These are phyloP conservation scores for Lepidium didymum DNA, from an alignment of 345 rosid species.

Conservation along the genomic window DNA sequence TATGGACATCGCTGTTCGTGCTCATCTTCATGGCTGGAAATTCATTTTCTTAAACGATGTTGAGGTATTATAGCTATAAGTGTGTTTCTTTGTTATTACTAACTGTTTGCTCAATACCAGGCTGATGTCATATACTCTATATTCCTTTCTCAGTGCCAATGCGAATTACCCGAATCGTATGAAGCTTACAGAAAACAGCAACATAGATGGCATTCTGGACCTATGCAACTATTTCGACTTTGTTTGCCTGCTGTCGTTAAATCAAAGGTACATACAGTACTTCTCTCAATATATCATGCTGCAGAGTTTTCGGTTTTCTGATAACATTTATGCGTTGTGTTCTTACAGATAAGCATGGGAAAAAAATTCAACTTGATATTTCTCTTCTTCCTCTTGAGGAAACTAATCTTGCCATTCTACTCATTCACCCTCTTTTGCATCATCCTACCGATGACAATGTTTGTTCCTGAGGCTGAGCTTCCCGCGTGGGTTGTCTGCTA, in stretches of 20 bases:
- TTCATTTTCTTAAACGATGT: constrained; percentile 81
- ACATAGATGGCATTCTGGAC: constrained; percentile 97
- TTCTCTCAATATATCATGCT: not conserved
- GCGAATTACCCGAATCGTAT: constrained; percentile 89
- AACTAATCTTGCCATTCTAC: constrained; percentile 82
- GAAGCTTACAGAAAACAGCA: constrained; percentile 96
- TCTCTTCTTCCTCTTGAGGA: constrained; percentile 81
- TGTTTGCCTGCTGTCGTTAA: constrained; percentile 68
- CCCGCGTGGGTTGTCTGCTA: constrained; percentile 94
- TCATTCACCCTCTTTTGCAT: constrained; percentile 95
- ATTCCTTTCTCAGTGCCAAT: constrained; percentile 55
- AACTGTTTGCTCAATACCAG: not conserved
- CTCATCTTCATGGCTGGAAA: constrained; percentile 93
- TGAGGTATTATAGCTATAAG: constrained; percentile 45
- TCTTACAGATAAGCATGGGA: constrained; percentile 65
- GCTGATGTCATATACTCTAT: constrained; percentile 1
- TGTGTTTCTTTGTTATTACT: not conserved
- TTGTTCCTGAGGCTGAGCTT: constrained; percentile 83
- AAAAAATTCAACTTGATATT: constrained; percentile 91
- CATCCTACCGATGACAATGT: constrained; percentile 95
- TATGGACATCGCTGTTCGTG: constrained; percentile 96
- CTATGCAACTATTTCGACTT: constrained; percentile 92
- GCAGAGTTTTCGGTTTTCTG: not conserved
- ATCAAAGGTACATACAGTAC: constrained; percentile 41
- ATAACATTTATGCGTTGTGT: not conserved